These are phyloP conservation scores for Takashimella tepidaria DNA, from an alignment of 1,284 basidiomycete species.

Conservation along the genomic window DNA sequence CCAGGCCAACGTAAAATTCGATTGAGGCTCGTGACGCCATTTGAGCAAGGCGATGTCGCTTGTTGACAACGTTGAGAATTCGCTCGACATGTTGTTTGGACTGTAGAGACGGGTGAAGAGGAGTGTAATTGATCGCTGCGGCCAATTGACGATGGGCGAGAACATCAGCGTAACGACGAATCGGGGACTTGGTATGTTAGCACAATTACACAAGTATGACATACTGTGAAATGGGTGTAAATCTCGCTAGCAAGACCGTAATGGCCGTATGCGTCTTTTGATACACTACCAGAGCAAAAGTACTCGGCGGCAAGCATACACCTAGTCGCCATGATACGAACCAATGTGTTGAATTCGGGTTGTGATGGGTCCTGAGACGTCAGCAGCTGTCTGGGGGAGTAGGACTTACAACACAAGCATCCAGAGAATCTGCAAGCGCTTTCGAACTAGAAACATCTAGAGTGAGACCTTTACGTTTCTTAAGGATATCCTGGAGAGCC, in stretches of 20 bases:
- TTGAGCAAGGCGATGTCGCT: slow-evolving; percentile 90
- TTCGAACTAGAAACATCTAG: slow-evolving; percentile 89
- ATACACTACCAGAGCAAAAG: slow-evolving; percentile 91
- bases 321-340: slow-evolving; percentile 97
- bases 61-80: slow-evolving; percentile 77
- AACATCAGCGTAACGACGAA: slow-evolving; percentile 91
- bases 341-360: slow-evolving; percentile 92
- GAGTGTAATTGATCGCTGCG: slow-evolving; percentile 77
- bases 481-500: slow-evolving; percentile 85
- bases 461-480: slow-evolving; percentile 77
- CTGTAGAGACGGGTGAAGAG: slow-evolving; percentile 81
- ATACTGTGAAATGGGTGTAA: slow-evolving; percentile 90
- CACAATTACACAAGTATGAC: slow-evolving; percentile 10
- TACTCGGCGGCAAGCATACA: slow-evolving; percentile 99
- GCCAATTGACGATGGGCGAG: slow-evolving; percentile 90
- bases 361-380: slow-evolving; percentile 63
- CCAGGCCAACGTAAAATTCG: slow-evolving; percentile 94
- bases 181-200: slow-evolving; percentile 62
- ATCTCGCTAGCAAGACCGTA: slow-evolving; percentile 95
- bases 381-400: not conserved
- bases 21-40: slow-evolving; percentile 94
- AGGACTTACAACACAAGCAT: slow-evolving; percentile 72
- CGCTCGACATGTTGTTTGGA: slow-evolving; percentile 86
- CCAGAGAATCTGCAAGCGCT: slow-evolving; percentile 82
- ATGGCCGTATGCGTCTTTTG: slow-evolving; percentile 87